Conservation (phyloP, 768 basidiomycete genomes). For the Trametes gibbosa region DNA sequence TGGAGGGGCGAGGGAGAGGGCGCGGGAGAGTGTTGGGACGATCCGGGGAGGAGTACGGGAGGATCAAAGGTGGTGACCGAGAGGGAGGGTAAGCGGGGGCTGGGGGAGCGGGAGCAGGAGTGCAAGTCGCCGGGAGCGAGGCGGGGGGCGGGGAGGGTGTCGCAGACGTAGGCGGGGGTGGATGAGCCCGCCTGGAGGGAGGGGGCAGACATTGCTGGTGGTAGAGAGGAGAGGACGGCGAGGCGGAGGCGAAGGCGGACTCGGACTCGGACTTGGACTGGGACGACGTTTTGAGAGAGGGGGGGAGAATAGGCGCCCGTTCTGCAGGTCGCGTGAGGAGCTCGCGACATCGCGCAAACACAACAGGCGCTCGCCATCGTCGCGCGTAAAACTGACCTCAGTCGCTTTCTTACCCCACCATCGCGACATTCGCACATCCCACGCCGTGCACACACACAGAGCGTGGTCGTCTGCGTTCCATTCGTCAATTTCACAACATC, state of each 20-base stretch:
- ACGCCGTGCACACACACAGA: background rate
- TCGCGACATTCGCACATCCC: conserved; percentile 1
- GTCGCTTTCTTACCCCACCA: background rate
- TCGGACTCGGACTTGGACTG: too few species aligned
- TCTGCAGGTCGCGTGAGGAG: conserved; percentile 24
- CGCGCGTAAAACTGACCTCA: too few species aligned
- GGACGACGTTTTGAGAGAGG: background rate
- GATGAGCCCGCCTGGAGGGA: conserved; percentile 8
- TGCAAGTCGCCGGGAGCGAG: conserved; percentile 37
- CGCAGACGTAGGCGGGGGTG: conserved; percentile 53
- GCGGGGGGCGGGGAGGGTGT: conserved; percentile 65
- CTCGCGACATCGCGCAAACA: conserved; percentile 36
- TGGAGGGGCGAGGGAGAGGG: background rate
- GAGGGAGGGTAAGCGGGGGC: conserved; percentile 22
- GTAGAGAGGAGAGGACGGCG: background rate
- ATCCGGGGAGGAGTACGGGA: conserved; percentile 17
- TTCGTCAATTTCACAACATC: conserved; percentile 11
- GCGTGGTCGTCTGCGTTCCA: background rate
- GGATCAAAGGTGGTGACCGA: conserved; percentile 26
- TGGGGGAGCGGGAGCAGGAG: conserved; percentile 20
- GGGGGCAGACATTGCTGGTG: conserved; percentile 22
- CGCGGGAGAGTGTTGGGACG: background rate
- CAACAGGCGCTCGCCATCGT: background rate
- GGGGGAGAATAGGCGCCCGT: conserved; percentile 8
- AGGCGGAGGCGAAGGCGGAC: background rate